These are phyloP conservation scores for Protomyces gravidus DNA, from an alignment of 1,139 yeast species.

Conservation along the genomic window DNA sequence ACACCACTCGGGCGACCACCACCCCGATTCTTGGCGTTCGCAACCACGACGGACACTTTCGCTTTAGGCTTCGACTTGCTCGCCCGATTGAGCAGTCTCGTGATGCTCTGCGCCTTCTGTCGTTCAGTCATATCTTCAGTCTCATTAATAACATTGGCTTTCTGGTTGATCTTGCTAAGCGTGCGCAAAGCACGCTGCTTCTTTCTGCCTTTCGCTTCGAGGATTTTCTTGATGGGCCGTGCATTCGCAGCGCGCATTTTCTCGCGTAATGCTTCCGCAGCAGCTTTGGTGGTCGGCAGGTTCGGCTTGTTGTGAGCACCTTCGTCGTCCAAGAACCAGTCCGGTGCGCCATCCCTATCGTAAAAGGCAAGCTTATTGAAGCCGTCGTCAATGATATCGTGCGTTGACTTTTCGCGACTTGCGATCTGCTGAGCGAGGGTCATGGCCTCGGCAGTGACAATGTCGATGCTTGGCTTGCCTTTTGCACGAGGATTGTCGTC, in stretches of 20 bases:
- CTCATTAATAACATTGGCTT: slow-evolving; percentile 85
- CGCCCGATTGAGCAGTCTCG: slow-evolving; percentile 75
- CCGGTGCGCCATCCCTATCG: slow-evolving; percentile 84
- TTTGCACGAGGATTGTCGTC: slow-evolving; percentile 46
- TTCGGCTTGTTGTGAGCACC: slow-evolving; percentile 74
- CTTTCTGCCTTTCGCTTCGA: slow-evolving; percentile 96
- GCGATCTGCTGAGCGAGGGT: slow-evolving; percentile 96
- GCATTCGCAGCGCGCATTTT: slow-evolving; percentile 88
- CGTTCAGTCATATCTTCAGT: slow-evolving; percentile 81
- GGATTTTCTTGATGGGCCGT: slow-evolving; percentile 94
- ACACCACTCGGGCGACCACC: slow-evolving; percentile 96
- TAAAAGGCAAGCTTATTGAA: slow-evolving; percentile 87
- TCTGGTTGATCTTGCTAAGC: slow-evolving; percentile 86
- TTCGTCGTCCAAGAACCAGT: slow-evolving; percentile 94
- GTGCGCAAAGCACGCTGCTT: slow-evolving; percentile 87
- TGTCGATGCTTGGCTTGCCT: slow-evolving; percentile 55
- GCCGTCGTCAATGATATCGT: slow-evolving; percentile 84
- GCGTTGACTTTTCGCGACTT: slow-evolving; percentile 51
- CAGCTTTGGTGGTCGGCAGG: slow-evolving; percentile 94
- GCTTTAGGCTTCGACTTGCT: slow-evolving; percentile 68
- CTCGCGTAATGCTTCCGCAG: slow-evolving; percentile 85
- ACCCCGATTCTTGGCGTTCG: slow-evolving; percentile 81
- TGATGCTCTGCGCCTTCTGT: slow-evolving; percentile 91
- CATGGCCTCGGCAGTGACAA: slow-evolving; percentile 96
- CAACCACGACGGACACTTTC: slow-evolving; percentile 81